These are phyloP conservation scores for Tranzscheliella williamsii DNA, from an alignment of 1,284 basidiomycete genomes.

Conservation along the genomic window DNA sequence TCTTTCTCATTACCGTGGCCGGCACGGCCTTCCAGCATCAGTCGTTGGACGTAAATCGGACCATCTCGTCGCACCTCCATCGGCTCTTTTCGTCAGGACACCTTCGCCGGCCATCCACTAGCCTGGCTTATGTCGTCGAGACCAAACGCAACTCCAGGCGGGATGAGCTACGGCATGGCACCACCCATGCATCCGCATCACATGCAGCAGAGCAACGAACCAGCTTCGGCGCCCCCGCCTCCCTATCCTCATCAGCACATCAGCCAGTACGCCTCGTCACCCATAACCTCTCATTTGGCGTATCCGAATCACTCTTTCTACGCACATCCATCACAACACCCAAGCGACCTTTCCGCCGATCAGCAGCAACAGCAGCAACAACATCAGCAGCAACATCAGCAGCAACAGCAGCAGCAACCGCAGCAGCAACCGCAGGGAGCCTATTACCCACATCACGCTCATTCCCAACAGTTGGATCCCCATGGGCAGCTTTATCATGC, in stretches of 20 bases:
- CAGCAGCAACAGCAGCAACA: conserved; percentile 10
- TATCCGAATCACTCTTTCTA: conserved; percentile 32
- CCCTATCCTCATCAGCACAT: conserved; percentile 24
- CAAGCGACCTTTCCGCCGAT: conserved; percentile 17
- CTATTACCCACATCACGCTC: conserved; percentile 31
- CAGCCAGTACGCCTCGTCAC: conserved; percentile 29
- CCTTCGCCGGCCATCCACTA: background rate
- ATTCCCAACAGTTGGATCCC: conserved; percentile 29
- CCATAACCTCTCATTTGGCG: conserved; percentile 21
- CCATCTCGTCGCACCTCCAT: no score
- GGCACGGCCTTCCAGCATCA: no score
- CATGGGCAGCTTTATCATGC: conserved; percentile 29
- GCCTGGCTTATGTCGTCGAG: background rate
- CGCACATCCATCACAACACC: conserved; percentile 25
- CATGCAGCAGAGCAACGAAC: conserved; percentile 18
- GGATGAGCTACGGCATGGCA: conserved; percentile 41
- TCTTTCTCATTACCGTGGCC: no score
- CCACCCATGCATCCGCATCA: conserved; percentile 37
- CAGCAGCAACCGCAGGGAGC: conserved; percentile 5
- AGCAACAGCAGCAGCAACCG: no score
- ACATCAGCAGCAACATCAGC: no score
- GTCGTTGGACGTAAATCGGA: no score
- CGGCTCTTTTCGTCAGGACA: no score
- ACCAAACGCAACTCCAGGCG: conserved; percentile 4
- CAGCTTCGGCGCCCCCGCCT: conserved; percentile 12